These are phyloP conservation scores for Bonia amplexicaulis DNA, from an alignment of 176 grass and related monocot genomes.

Conservation along the genomic window DNA sequence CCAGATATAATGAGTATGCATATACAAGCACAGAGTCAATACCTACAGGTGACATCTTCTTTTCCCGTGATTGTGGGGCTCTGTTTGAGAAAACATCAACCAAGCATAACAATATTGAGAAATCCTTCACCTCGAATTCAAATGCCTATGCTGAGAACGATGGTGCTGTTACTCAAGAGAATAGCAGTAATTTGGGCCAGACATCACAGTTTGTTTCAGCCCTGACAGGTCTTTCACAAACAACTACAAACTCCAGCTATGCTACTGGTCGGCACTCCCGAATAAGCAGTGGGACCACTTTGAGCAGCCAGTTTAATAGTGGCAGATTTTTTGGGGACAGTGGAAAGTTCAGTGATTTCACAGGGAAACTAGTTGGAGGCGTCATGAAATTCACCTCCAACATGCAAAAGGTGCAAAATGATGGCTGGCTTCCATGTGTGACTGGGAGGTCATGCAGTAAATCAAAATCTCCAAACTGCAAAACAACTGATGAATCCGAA, in stretches of 20 bases:
- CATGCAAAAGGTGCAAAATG: slow-evolving; percentile 54
- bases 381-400: slow-evolving; percentile 59
- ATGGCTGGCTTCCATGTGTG: slow-evolving; percentile 63
- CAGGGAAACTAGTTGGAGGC: slow-evolving; percentile 48
- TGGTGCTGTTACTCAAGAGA: slow-evolving; percentile 17
- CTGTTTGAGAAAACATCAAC: slow-evolving; percentile 42
- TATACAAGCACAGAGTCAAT: slow-evolving; percentile 59
- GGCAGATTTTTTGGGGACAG: slow-evolving; percentile 38
- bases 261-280: slow-evolving; percentile 24
- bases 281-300: slow-evolving; percentile 28
- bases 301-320: slow-evolving; percentile 29
- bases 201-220: slow-evolving; percentile 39
- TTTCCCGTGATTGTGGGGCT: slow-evolving; percentile 52
- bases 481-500: slow-evolving; percentile 40
- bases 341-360: slow-evolving; percentile 59
- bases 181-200: slow-evolving; percentile 28
- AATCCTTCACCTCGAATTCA: slow-evolving; percentile 13
- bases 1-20: slow-evolving; percentile 52
- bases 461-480: slow-evolving; percentile 24
- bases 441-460: slow-evolving; percentile 47
- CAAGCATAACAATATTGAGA: slow-evolving; percentile 19
- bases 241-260: slow-evolving; percentile 47
- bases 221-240: slow-evolving; percentile 29
- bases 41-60: slow-evolving; percentile 65
- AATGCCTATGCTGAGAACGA: slow-evolving; percentile 20